Base-by-base conservation (phyloP, 2,329 filamentous ascomycete species). In the Aspergillus cejpii region DNA sequence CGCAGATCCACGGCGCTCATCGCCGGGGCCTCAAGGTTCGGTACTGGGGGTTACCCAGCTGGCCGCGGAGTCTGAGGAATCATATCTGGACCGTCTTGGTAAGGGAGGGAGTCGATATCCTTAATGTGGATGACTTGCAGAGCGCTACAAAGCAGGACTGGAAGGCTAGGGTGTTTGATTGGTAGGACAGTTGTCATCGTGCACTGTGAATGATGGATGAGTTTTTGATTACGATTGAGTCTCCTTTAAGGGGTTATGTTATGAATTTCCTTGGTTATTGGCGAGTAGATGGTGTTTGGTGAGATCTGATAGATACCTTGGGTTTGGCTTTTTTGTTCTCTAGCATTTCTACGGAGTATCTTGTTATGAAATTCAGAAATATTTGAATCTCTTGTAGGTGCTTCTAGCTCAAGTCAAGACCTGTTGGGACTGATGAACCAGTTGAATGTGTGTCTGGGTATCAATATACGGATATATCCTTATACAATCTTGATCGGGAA, bases 121-220 rank as follows among this genome's bases (percentile, higher is more conserved):
- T 81, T 41, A 81, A 79, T 54, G 77, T 76, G 1, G 78, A 81
- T 66, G 77, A 81, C 57, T 54, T 81, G 48, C 59, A 59, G 37
- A 71, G 62, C 2, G 77, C 76, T 34, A 69, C 71, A 1, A 63
- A 54, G 41, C 61, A 68, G 37, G 70, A 75, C 49, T 79, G 77
- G 77, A 63, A 60, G 12, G 60, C 58, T 6, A 53, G 45, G 21
- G 42, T 61, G n/a, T 58, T 60, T 5, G 61, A 62, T 45, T 64
- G 63, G 62, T 66, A 63, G 61, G 33, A 48, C 20, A 5, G 15
- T 15, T 34, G 15, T 14, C 31, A 20, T 1, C 17, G 26, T 28
- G 15, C 29, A 10, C 11, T 10, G 5, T 3, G 11, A 5, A 29
- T 15, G 27, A 29, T 29, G 7, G 6, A 20, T 11, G 17, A 20